Evolutionary conservation across 768 basidiomycete genomes (phyloP), one percentile per base, ranked within the genome.

Genomic region (Russula sp.): DNA sequence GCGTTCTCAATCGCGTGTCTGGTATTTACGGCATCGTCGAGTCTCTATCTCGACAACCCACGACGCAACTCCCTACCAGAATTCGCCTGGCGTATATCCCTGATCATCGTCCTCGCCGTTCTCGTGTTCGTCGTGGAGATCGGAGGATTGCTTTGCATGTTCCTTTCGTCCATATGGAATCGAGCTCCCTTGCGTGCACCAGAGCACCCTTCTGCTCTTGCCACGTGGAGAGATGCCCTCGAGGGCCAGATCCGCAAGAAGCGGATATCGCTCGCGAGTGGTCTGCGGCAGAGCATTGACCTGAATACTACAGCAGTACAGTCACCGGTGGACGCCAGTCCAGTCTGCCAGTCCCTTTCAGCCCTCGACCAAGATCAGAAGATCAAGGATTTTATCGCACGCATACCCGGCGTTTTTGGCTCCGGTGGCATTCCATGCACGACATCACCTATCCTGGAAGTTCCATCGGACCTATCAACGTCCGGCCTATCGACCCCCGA

Each of bases 291-390:
- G 11, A 62, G 54, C 3, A 16, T 62, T 28, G 26, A 48, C n/a
- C 11, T 32, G 26, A 49, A 48, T 34, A n/a, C 22, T 54, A 24
- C n/a, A 6, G 1, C 34, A 5, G 26, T 13, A 49, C 26, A 16
- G 11, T 26, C 34, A 38, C 20, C 13, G 13, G 36, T 40, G 13
- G 36, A 51, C 13, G 2, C 26, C 6, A 16, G 14, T 24, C 22
- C 55, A 8, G 38, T 57, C 36, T 20, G 34, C 46, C 48, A 48
- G n/a, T 51, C 49, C n/a, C 34, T 51, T 30, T 57, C 38, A 32
- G 55, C 38, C 18, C 48, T 63, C 26, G 48, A 44, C 10, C 54
- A 57, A 51, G 38, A 51, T 26, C 24, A 59, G 14, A 44, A 46
- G 6, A 40, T 59, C 18, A 44, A 59, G 7, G 34, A 54, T 7